Conservation (phyloP, 73 alveolate species). For the Stentor roeselii region DNA sequence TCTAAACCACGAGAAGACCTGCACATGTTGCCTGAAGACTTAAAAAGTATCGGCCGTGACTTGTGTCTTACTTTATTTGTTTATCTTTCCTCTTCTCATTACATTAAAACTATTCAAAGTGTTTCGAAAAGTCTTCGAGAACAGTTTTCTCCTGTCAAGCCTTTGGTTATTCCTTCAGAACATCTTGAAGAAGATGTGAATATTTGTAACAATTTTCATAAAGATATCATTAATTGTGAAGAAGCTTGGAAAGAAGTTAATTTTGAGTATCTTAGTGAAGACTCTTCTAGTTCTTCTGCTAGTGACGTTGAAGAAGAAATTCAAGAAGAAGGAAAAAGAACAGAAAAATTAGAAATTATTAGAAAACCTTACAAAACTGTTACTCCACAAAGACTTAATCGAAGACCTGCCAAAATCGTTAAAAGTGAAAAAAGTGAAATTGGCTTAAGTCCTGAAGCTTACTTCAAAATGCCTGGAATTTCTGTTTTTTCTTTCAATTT, state of each 20-base stretch:
- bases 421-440: background rate
- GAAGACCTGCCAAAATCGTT: background rate
- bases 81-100: background rate
- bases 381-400: background rate
- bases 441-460: background rate
- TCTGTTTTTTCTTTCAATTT: background rate
- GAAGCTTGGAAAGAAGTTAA: background rate
- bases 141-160: background rate
- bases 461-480: background rate
- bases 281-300: background rate
- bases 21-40: background rate
- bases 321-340: background rate
- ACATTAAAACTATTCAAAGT: background rate
- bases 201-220: too few species aligned
- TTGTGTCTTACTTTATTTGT: background rate
- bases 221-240: background rate
- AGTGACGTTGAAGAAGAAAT: background rate
- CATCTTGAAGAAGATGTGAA: too few species aligned
- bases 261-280: background rate
- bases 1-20: background rate
- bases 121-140: background rate
- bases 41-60: background rate
- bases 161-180: background rate
- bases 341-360: background rate
- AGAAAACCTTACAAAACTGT: background rate